Base-by-base conservation (phyloP, 345 rosid genomes). In the Mercurialis annua region DNA sequence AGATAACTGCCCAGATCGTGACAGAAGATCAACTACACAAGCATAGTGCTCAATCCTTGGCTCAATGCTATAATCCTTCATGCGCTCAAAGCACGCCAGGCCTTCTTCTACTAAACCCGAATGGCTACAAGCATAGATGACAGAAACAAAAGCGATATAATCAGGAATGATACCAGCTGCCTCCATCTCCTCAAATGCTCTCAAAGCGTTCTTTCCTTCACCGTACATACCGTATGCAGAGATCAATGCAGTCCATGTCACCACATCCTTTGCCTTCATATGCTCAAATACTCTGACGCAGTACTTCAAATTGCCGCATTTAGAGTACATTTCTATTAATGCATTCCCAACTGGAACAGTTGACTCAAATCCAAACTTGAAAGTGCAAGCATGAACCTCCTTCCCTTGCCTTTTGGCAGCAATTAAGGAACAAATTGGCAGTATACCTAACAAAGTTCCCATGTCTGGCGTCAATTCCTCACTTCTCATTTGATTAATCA, bases 21-120 rank as follows among this genome's bases (percentile, higher is more conserved):
- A 81, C 61, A 85, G 62, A 74, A 85, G 76, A 72, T 85, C 85
- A 7, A 81, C 87, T 29, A 83, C 75, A 71, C 87, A 83, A 6
- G 87, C 87, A 47, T 85, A 83, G 57, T 81, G 87, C 71, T 85
- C 82, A 0, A 81, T 67, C 64, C 23, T 62, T 31, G 87, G 89
- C 36, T 73, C 78, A 20, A 84, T 66, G 60, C 75, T 73, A 69
- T 81, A 81, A 73, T 61, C 74, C 51, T 69, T 81, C 86, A 88
- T 83, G 75, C 52, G 71, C 23, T 83, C 71, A 48, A 88, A 86
- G 63, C 57, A 80, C 59, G 79, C 76, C 50, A 84, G 66, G 20
- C 92, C 95, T 68, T 85, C 86, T 66, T 89, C 88, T 10, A 85
- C 89, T 67, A 89, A 69, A 72, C 95, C 90, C n/a, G 92, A 86